Evolutionary conservation across 148 eudicot genomes (phyloP).

Genomic region (Silene uniflora): DNA sequence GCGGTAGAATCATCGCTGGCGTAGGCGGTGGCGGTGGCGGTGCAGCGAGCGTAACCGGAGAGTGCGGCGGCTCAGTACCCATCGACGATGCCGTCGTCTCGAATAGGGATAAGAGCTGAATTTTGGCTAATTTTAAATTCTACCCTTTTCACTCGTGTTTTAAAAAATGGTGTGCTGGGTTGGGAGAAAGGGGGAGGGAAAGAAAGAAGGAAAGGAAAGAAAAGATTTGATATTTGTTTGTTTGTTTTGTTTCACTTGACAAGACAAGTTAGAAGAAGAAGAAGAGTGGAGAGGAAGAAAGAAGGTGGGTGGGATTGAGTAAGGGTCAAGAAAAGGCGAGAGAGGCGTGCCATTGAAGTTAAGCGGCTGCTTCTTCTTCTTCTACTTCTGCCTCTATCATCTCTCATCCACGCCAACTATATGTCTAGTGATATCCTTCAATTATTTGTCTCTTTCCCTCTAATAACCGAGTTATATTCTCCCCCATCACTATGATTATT

Average conservation of each 20-base stretch:
- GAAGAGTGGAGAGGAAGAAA: conserved; percentile 12
- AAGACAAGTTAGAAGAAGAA: conserved; percentile 2
- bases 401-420: conserved; percentile 4
- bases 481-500: too few relatives aligned
- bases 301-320: conserved; percentile 46
- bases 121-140: conserved; percentile 9
- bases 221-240: neutral
- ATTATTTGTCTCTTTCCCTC: neutral
- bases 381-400: conserved; percentile 15
- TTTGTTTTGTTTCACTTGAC: too few relatives aligned
- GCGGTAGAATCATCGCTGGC: conserved; percentile 15
- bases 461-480: too few relatives aligned
- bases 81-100: conserved; percentile 28
- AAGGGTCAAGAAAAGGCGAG: conserved; percentile 49
- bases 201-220: neutral
- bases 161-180: neutral
- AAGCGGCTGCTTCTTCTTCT: conserved; percentile 27
- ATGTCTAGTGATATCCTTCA: neutral
- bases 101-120: conserved; percentile 30
- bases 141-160: neutral
- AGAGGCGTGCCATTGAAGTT: conserved; percentile 61
- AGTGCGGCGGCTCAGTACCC: conserved; percentile 39
- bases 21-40: conserved; percentile 7
- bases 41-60: neutral
- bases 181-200: neutral